A percentile compares a stretch with the other conserved stretches of the same genome.
phyloP scores from a whole-genome alignment of 2,329 filamentous ascomycete genomes.

The Cyphellophora attinorum region DNA sequence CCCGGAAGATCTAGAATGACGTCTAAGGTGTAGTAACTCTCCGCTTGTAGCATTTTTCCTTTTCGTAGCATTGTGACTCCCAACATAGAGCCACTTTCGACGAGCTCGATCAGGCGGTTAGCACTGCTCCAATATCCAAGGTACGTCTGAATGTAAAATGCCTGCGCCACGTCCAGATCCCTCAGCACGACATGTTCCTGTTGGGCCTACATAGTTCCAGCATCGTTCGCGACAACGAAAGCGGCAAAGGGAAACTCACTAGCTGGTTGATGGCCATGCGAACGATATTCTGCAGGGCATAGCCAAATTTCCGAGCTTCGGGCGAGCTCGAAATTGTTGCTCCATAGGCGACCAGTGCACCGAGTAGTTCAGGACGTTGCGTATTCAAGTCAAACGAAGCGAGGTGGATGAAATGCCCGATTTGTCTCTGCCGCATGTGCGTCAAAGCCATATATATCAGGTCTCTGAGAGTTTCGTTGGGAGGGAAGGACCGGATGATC shows the following conservation, averaged over 20 bases:
- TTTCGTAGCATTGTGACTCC: conserved; percentile 37
- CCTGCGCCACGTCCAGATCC: conserved; percentile 24
- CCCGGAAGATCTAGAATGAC: conserved; percentile 4
- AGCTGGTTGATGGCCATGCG: conserved; percentile 20
- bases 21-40: conserved; percentile 9
- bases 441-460: no score
- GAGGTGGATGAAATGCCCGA: conserved; percentile 28
- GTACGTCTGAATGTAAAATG: conserved; percentile 25
- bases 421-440: no score
- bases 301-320: conserved; percentile 29
- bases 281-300: conserved; percentile 30
- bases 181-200: conserved; percentile 22
- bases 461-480: no score
- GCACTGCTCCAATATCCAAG: conserved; percentile 27
- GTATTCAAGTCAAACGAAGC: conserved; percentile 28
- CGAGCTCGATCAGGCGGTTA: conserved; percentile 28
- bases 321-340: conserved; percentile 28
- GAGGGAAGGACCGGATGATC: no score
- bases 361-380: conserved; percentile 27
- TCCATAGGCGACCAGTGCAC: conserved; percentile 26
- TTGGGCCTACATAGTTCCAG: conserved; percentile 20
- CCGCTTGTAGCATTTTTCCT: conserved; percentile 21
- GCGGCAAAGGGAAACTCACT: neutral
- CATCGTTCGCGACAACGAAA: neutral
- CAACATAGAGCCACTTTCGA: conserved; percentile 26